Evolutionary conservation across 306 rosid genomes (phyloP).

Genomic region (Gastrolobium bilobum): DNA sequence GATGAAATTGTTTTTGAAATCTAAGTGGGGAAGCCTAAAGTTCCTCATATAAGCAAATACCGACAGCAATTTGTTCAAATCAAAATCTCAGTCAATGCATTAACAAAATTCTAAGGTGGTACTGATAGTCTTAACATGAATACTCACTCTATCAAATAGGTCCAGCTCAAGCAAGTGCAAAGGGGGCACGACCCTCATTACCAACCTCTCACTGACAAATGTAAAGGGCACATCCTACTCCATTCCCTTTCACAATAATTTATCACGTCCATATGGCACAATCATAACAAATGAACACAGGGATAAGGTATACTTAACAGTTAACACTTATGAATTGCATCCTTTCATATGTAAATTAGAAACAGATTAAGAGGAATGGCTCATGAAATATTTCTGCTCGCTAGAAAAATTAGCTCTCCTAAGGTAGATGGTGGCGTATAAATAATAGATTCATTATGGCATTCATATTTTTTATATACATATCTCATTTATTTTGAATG

Average conservation of each 20-base stretch:
- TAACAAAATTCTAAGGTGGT: conserved; percentile 1
- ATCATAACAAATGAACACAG: neutral
- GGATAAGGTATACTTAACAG: conserved; percentile 14
- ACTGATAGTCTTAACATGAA: neutral
- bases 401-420: conserved; percentile 7
- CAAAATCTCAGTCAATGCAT: conserved; percentile 30
- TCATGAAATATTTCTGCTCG: neutral
- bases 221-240: conserved; percentile 6
- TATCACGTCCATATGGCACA: neutral
- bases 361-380: conserved; percentile 15
- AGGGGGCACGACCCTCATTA: neutral
- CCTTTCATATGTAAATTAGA: neutral
- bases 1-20: neutral
- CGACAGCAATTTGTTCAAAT: neutral
- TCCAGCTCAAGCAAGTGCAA: conserved; percentile 19
- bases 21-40: conserved; percentile 9
- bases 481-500: neutral
- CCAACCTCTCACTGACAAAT: neutral
- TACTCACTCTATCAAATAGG: neutral
- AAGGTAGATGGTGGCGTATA: neutral
- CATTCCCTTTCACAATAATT: conserved; percentile 13
- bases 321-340: neutral
- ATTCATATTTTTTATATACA: conserved; percentile 2
- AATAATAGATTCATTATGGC: neutral
- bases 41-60: neutral